Evolutionary conservation across 2,329 filamentous ascomycete species (phyloP), one percentile per base, ranked within the genome.

Genomic region (Talaromyces marneffei): DNA sequence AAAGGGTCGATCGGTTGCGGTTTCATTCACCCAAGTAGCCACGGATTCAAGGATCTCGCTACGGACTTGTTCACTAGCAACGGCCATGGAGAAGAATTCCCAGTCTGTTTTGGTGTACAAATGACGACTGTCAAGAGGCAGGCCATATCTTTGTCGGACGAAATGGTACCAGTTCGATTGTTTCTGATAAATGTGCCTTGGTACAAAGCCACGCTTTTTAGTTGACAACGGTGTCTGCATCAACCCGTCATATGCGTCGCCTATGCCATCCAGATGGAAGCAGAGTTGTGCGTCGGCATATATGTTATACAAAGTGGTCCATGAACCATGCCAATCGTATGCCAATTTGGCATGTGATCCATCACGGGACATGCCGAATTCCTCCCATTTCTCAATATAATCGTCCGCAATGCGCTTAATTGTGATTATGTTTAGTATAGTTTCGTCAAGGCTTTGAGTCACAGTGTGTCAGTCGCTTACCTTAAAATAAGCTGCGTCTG

Each of bases 101-200:
- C 91, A 96, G 75, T 96, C 91, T 31, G 88, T 91, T 77, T 96
- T 96, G 35, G 90, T 88, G 74, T 94, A 94, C 2, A 93, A 74
- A 73, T 94, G 90, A 46, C 91, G 85, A 66, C 84, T 89, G 74
- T 96, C 91, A 7, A 96, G 83, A 0, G 91, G 91, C 3, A 96
- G 77, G 1, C 91, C 91, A 73, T 93, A 95, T 68, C 84, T 86
- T 72, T 95, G 90, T 66, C 90, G 84, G 9, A 93, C 90, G 14
- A 84, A 82, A 65, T 84, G 81, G 77, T 95, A 96, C 90, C 89
- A 95, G 62, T 87, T 81, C 52, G 88, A 92, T 71, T 95, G 90
- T 65, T 87, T 85, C 67, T 85, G 84, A 79, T 96, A 96, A 67
- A 95, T 83, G 68, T 82, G 81, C 65, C 87, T 83, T 1, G 90